Evolutionary conservation across 2,329 filamentous ascomycete species (phyloP).

Genomic region (Fusarium austroafricanum): DNA sequence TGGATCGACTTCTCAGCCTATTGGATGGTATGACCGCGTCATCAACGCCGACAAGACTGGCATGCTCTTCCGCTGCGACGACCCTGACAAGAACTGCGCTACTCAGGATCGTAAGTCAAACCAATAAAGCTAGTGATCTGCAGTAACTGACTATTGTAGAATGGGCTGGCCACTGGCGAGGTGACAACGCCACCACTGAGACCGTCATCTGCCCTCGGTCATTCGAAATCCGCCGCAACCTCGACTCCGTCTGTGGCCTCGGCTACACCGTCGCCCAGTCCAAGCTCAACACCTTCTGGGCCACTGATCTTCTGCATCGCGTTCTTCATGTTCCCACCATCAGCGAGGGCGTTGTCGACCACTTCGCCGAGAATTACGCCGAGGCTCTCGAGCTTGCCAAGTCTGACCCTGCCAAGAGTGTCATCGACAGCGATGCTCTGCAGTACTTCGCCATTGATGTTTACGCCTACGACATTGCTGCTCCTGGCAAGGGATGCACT

Average conservation of each 20-base stretch:
- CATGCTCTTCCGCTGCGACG: conserved; percentile 75
- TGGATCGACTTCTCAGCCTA: conserved; percentile 64
- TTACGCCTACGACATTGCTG: conserved; percentile 73
- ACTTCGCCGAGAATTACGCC: conserved; percentile 70
- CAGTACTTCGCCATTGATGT: conserved; percentile 77
- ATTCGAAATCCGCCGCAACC: conserved; percentile 66
- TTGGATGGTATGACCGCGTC: conserved; percentile 73
- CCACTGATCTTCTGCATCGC: conserved; percentile 74
- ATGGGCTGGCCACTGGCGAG: conserved; percentile 77
- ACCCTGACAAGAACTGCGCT: conserved; percentile 73
- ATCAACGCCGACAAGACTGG: conserved; percentile 66
- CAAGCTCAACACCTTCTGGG: conserved; percentile 72
- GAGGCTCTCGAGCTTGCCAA: conserved; percentile 65
- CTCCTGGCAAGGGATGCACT: conserved; percentile 71
- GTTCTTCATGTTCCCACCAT: conserved; percentile 72
- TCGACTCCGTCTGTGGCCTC: conserved; percentile 69
- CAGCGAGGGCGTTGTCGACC: conserved; percentile 69
- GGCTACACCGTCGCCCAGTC: conserved; percentile 71
- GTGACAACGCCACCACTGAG: conserved; percentile 71
- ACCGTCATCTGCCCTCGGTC: conserved; percentile 77
- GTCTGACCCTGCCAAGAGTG: conserved; percentile 59
- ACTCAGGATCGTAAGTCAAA: conserved; percentile 56
- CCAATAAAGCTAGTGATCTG: rapidly evolving
- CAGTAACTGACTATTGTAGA: conserved; percentile 51
- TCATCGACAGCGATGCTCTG: conserved; percentile 70